Evolutionary conservation across 495 filamentous ascomycete genomes (phyloP).

Genomic region (Aspergillus egyptiacus): DNA sequence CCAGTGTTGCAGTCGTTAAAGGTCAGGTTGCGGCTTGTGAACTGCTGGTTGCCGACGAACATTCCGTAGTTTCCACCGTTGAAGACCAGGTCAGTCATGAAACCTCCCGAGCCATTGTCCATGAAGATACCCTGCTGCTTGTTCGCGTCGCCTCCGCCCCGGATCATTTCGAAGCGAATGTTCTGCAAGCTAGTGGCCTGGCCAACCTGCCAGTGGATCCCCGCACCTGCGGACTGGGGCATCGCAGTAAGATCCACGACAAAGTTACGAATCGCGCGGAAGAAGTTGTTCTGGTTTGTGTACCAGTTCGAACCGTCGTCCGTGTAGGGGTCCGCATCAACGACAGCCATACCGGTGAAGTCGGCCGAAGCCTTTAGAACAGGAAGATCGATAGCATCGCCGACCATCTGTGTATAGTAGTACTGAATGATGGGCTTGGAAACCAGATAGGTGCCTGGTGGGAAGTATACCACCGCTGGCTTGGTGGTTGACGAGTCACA

Average conservation of each 20-base stretch:
- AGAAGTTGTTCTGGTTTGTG: conserved; percentile 98
- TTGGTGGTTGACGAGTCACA: conserved; percentile 79
- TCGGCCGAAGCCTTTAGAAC: conserved; percentile 66
- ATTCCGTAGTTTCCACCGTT: conserved; percentile 80
- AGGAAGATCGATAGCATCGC: conserved; percentile 64
- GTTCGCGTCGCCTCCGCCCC: conserved; percentile 61
- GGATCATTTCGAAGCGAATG: conserved; percentile 81
- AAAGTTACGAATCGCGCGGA: conserved; percentile 92
- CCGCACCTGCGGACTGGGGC: conserved; percentile 57
- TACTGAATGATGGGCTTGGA: conserved; percentile 61
- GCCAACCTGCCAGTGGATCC: conserved; percentile 97
- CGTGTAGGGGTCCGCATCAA: conserved; percentile 83
- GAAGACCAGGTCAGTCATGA: conserved; percentile 82
- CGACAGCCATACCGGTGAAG: conserved; percentile 82
- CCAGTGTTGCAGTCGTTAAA: conserved; percentile 89
- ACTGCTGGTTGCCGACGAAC: conserved; percentile 92
- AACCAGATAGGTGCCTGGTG: conserved; percentile 68
- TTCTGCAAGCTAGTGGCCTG: conserved; percentile 93
- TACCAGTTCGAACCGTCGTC: conserved; percentile 61
- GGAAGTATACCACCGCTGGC: conserved; percentile 75
- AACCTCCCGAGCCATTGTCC: conserved; percentile 89
- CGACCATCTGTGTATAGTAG: conserved; percentile 78
- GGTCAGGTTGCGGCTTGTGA: conserved; percentile 82
- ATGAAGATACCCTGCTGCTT: conserved; percentile 90
- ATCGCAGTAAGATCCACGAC: conserved; percentile 76